A percentile compares a stretch with the other conserved stretches of the same genome.
These are phyloP conservation scores for Solanum bulbocastanum DNA, from an alignment of 257 asterid genomes.

Conservation along the genomic window DNA sequence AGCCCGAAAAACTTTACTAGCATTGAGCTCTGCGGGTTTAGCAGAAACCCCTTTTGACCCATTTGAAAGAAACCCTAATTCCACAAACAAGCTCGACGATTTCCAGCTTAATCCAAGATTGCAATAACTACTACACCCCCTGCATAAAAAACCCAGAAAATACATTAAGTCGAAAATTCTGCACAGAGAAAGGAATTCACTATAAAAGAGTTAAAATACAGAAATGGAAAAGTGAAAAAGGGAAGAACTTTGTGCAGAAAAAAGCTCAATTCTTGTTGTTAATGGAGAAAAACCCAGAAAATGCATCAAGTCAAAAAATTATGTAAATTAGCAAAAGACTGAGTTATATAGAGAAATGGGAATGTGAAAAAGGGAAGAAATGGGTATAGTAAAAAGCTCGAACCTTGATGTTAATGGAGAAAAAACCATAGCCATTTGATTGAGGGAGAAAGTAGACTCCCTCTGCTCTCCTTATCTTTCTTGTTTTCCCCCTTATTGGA, in stretches of 20 bases:
- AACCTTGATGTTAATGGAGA: constrained; percentile 35
- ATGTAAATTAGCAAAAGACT: neutral
- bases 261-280: constrained; percentile 12
- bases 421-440: constrained; percentile 24
- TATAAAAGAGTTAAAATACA: neutral
- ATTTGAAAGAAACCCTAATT: constrained; percentile 16
- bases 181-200: neutral
- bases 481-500: neutral
- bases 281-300: constrained; percentile 23
- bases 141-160: constrained; percentile 1
- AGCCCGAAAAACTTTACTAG: neutral
- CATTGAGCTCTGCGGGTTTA: constrained; percentile 16
- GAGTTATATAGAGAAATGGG: neutral
- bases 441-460: neutral
- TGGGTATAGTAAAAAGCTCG: neutral
- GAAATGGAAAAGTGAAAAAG: neutral
- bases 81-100: constrained; percentile 41
- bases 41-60: constrained; percentile 12
- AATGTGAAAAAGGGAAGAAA: neutral
- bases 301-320: neutral
- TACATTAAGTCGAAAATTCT: neutral
- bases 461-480: neutral
- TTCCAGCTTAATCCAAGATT: constrained; percentile 37
- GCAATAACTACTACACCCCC: constrained; percentile 24
- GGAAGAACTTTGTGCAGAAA: neutral